phyloP scores from a whole-genome alignment of 192 early-diverging fungal species.

The Podila epigama region DNA sequence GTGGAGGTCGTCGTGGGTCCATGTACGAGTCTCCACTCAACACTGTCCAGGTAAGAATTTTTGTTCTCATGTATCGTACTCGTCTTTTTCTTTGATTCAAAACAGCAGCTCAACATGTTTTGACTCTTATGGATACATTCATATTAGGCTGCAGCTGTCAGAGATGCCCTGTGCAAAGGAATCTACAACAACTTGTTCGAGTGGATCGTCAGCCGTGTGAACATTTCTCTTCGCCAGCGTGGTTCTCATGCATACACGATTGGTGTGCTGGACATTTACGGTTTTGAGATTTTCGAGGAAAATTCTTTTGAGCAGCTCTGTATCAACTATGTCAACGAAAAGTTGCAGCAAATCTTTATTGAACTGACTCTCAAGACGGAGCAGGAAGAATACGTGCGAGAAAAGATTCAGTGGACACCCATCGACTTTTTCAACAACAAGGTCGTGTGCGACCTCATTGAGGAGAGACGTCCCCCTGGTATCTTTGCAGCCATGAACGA shows the following conservation, averaged over 20 bases:
- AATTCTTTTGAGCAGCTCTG: slow-evolving; percentile 99
- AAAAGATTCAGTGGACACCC: slow-evolving; percentile 98
- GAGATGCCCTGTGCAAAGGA: slow-evolving; percentile 94
- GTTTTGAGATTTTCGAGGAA: slow-evolving; percentile 95
- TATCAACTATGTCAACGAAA: slow-evolving; percentile 99
- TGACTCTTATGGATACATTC: too few species aligned
- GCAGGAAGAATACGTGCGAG: slow-evolving; percentile 97
- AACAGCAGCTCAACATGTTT: too few species aligned
- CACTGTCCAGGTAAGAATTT: slow-evolving; percentile 65
- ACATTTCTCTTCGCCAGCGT: slow-evolving; percentile 80
- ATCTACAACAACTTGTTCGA: slow-evolving; percentile 96
- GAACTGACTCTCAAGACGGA: slow-evolving; percentile 98
- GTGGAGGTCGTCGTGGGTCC: slow-evolving; percentile 77
- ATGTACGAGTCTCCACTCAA: slow-evolving; percentile 92
- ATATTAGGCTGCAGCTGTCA: slow-evolving; percentile 84
- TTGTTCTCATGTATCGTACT: too few species aligned
- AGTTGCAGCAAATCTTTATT: slow-evolving; percentile 98
- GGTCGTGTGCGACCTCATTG: slow-evolving; percentile 98
- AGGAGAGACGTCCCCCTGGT: slow-evolving; percentile 95
- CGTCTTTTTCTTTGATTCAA: too few species aligned
- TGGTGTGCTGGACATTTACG: slow-evolving; percentile 98
- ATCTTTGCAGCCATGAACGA: slow-evolving; percentile 95
- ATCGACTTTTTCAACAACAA: slow-evolving; percentile 99
- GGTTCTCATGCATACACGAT: slow-evolving; percentile 70
- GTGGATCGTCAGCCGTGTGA: slow-evolving; percentile 97